phyloP scores from a whole-genome alignment of 768 basidiomycete species.

The Lentinula sp. region DNA sequence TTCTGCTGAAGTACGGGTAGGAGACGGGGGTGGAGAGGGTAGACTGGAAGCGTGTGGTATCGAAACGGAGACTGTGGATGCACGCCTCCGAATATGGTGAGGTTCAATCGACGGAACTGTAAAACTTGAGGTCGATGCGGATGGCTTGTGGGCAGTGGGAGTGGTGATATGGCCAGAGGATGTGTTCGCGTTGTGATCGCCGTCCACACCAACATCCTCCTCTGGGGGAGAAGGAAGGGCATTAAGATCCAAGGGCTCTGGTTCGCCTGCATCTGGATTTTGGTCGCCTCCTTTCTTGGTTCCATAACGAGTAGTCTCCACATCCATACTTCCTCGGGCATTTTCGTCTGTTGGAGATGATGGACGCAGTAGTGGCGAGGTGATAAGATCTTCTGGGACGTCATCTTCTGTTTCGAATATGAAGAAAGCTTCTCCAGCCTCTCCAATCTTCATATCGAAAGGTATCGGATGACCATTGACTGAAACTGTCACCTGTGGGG shows the following conservation, averaged over 20 bases:
- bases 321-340: conserved; percentile 18
- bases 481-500: conserved; percentile 71
- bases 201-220: neutral
- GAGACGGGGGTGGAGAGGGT: conserved; percentile 24
- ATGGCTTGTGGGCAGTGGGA: neutral
- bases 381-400: conserved; percentile 88
- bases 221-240: conserved; percentile 29
- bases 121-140: neutral
- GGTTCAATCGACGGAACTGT: conserved; percentile 10
- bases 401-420: conserved; percentile 96
- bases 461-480: conserved; percentile 86
- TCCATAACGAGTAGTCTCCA: conserved; percentile 34
- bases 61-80: conserved; percentile 16
- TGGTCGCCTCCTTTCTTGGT: conserved; percentile 24
- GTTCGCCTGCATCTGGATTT: conserved; percentile 36
- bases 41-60: conserved; percentile 14
- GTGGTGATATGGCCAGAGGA: neutral
- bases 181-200: neutral
- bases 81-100: conserved; percentile 19
- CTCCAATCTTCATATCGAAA: conserved; percentile 97
- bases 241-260: conserved; percentile 84
- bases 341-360: conserved; percentile 31
- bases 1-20: conserved; percentile 18
- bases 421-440: conserved; percentile 98
- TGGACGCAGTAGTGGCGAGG: conserved; percentile 81